phyloP scores from a whole-genome alignment of 2,329 filamentous ascomycete genomes.

The Aureobasidium sp. region DNA sequence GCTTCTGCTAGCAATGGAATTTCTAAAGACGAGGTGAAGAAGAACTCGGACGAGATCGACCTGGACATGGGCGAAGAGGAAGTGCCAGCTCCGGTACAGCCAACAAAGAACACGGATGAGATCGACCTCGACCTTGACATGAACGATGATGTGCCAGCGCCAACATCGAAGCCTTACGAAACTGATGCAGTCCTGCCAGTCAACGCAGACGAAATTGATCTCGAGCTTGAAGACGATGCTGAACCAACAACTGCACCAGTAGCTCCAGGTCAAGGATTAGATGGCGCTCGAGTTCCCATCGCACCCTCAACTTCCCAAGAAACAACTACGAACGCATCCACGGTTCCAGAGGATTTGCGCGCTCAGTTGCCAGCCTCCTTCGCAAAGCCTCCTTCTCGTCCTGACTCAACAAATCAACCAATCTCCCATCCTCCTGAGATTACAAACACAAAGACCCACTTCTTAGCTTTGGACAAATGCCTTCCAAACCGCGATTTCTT shows the following conservation, averaged over 20 bases:
- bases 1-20: neutral
- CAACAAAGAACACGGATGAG: constrained; percentile 55
- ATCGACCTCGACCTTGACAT: constrained; percentile 51
- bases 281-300: constrained; percentile 23
- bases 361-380: constrained; percentile 74
- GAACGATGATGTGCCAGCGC: constrained; percentile 26
- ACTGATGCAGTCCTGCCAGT: constrained; percentile 20
- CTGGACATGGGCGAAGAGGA: constrained; percentile 38
- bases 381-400: constrained; percentile 30
- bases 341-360: constrained; percentile 59
- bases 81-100: neutral
- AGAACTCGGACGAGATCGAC: constrained; percentile 62
- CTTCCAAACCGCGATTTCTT: constrained; percentile 72
- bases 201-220: constrained; percentile 39
- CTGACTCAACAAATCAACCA: constrained; percentile 37
- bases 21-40: constrained; percentile 14
- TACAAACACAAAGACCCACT: constrained; percentile 70
- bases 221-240: constrained; percentile 26
- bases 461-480: constrained; percentile 89
- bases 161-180: constrained; percentile 17
- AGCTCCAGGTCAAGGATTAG: constrained; percentile 21
- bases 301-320: constrained; percentile 6
- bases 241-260: constrained; percentile 16
- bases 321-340: neutral
- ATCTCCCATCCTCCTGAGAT: constrained; percentile 65